Evolutionary conservation across 805 yeast species (phyloP).

Genomic region (Sugiyamaella mastotermitis): DNA sequence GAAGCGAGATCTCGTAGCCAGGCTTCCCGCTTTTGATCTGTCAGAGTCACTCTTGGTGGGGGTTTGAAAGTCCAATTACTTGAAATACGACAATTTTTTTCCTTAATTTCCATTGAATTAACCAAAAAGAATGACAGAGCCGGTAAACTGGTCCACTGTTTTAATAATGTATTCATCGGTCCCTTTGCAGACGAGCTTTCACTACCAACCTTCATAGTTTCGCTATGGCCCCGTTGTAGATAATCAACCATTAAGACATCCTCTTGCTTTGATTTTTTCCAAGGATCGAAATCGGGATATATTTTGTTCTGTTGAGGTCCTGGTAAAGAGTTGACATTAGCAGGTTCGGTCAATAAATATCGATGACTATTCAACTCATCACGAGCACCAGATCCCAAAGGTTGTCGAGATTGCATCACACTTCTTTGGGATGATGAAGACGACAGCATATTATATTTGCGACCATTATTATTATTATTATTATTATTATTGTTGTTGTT

Average conservation of each 20-base stretch:
- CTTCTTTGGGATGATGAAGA: no score
- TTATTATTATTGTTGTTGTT: no score
- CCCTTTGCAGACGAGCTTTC: conserved; percentile 69
- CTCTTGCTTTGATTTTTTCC: conserved; percentile 56
- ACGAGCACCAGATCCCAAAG: conserved; percentile 6
- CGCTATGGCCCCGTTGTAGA: conserved; percentile 67
- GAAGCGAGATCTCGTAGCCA: conserved; percentile 83
- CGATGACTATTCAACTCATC: conserved; percentile 26
- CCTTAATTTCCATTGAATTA: conserved; percentile 43
- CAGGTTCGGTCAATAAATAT: conserved; percentile 30
- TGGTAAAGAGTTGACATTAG: conserved; percentile 31
- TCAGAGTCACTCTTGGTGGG: conserved; percentile 84
- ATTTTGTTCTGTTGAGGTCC: conserved; percentile 4
- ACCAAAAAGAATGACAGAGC: conserved; percentile 45
- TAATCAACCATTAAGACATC: conserved; percentile 47
- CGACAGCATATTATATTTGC: no score
- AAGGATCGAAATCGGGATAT: conserved; percentile 69
- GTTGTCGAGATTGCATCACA: no score
- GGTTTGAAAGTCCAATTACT: conserved; percentile 59
- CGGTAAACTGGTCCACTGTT: conserved; percentile 38
- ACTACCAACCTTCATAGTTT: conserved; percentile 52
- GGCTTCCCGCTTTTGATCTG: conserved; percentile 75
- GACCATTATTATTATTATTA: no score
- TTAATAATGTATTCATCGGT: conserved; percentile 38
- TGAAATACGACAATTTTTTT: conserved; percentile 39